Evolutionary conservation across 2,329 filamentous ascomycete species (phyloP), one percentile per base, ranked within the genome.

Genomic region (Bertia moriformis): DNA sequence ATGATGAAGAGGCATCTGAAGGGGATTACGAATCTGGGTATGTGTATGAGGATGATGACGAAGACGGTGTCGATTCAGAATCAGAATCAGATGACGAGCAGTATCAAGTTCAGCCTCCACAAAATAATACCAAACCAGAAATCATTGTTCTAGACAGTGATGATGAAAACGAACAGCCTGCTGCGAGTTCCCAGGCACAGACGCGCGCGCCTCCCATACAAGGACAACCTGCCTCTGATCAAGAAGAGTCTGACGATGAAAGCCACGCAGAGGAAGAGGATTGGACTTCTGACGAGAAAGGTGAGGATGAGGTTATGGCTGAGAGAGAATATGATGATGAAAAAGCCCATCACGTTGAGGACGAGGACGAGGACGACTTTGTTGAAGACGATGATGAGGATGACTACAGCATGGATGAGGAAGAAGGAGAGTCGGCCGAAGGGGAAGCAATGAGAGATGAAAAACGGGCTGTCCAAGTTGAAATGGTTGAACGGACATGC

Each of bases 91-190:
- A 48, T 32, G 42, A 43, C 10, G 32, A 35, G 32, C 7, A 7
- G 38, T 41, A 43, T 14, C 42, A 39, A 35, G 32, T 15, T 17
- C 7, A 27, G 22, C 22, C n/a, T 27, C 18, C 41, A 5, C 41
- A 42, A 17, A 47, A 41, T 37, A 46, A 37, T 4, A 40, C 42
- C 2, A 45, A 51, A 14, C 50, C 50, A 14, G 60, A 62, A 43
- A 42, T 62, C 27, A 61, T 62, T 38, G 54, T 61, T 18, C 35
- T 62, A 13, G 59, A 61, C 41, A 61, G 58, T 41, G 57, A 61
- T 19, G 55, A 59, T 38, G 59, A 61, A 38, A 45, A 46, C 33
- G 38, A 41, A 10, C n/a, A n/a, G n/a, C 14, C 41, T 35, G 30
- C 19, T 30, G 17, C 29, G 15, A 39, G n/a, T 39, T 43, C 19